Evolutionary conservation across 768 basidiomycete genomes (phyloP).

Genomic region (Lepiota venenata): DNA sequence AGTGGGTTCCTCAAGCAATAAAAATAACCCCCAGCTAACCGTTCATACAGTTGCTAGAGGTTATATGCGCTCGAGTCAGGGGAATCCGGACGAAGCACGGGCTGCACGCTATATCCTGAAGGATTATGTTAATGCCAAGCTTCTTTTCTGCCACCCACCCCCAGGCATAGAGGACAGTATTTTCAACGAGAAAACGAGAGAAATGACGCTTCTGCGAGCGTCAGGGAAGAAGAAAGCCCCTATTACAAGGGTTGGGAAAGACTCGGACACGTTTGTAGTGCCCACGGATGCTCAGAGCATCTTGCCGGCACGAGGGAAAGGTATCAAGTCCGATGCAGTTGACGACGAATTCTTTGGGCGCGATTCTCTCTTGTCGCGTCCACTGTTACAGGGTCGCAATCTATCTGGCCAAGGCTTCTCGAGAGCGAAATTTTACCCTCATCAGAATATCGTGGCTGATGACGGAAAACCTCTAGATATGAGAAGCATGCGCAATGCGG

Average conservation of each 20-base stretch:
- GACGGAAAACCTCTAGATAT: conserved; percentile 67
- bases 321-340: conserved; percentile 62
- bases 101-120: conserved; percentile 91
- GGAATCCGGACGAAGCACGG: conserved; percentile 95
- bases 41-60: conserved; percentile 81
- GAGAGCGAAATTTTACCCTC: conserved; percentile 69
- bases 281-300: conserved; percentile 24
- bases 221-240: conserved; percentile 88
- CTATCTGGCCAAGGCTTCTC: conserved; percentile 58
- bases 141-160: conserved; percentile 90
- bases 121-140: conserved; percentile 94
- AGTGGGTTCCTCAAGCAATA: conserved; percentile 52
- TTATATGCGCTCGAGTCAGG: conserved; percentile 89
- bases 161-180: conserved; percentile 58
- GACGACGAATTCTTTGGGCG: conserved; percentile 83
- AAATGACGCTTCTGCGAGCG: conserved; percentile 53
- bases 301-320: conserved; percentile 29
- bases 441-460: conserved; percentile 76
- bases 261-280: conserved; percentile 78
- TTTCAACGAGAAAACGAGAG: conserved; percentile 75
- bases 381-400: conserved; percentile 60
- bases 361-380: conserved; percentile 46
- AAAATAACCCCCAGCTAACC: conserved; percentile 5
- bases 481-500: conserved; percentile 37
- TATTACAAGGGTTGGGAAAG: conserved; percentile 78